A percentile compares a stretch with the other conserved stretches of the same genome.
phyloP scores from a whole-genome alignment of 1,139 yeast genomes.

The Citeromyces hawaiiensis region DNA sequence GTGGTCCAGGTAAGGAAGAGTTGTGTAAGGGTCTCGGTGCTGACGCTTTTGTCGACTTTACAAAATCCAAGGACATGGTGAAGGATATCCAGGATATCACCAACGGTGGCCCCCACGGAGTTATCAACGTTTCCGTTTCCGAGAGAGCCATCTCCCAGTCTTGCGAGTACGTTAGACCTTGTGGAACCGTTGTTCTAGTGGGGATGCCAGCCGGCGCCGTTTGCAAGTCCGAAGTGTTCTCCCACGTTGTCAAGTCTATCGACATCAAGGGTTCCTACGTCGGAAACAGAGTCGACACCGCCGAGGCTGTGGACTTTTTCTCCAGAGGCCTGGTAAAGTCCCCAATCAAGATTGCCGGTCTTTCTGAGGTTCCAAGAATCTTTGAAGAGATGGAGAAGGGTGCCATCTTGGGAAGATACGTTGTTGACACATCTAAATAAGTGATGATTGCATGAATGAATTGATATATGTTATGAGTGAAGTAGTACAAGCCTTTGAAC shows the following conservation, averaged over 20 bases:
- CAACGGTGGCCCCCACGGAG: constrained; percentile 67
- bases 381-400: constrained; percentile 62
- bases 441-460: constrained; percentile 1
- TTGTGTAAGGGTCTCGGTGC: constrained; percentile 49
- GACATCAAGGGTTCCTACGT: constrained; percentile 62
- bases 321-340: constrained; percentile 56
- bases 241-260: constrained; percentile 52
- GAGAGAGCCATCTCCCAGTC: constrained; percentile 56
- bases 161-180: constrained; percentile 48
- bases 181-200: constrained; percentile 61
- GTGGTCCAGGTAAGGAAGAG: constrained; percentile 54
- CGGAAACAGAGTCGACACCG: constrained; percentile 70
- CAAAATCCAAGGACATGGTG: constrained; percentile 40
- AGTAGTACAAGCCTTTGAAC: too few relatives aligned
- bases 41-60: constrained; percentile 55
- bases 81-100: constrained; percentile 43
- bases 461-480: neutral
- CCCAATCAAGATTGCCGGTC: constrained; percentile 59
- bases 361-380: constrained; percentile 48
- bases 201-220: constrained; percentile 68
- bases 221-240: constrained; percentile 49
- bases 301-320: constrained; percentile 68
- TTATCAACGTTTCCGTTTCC: constrained; percentile 59
- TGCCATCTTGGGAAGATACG: constrained; percentile 64
- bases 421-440: constrained; percentile 52